A percentile compares a stretch with the other conserved stretches of the same genome.
These are phyloP conservation scores for Botrytis galanthina DNA, from an alignment of 2,329 filamentous ascomycete genomes.

Conservation along the genomic window DNA sequence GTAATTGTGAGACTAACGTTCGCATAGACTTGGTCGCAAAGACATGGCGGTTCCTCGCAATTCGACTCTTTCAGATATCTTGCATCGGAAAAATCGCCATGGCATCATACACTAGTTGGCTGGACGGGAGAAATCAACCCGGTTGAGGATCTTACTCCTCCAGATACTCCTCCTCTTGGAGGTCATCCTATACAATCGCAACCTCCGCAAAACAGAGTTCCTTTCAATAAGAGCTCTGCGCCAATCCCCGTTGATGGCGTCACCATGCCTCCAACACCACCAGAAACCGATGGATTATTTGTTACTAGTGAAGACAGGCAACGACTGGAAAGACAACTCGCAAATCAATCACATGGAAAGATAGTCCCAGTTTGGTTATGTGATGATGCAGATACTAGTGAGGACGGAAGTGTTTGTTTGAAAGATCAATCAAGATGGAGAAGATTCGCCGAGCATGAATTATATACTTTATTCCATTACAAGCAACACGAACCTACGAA, in stretches of 20 bases:
- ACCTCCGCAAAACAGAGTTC: slow-evolving; percentile 40
- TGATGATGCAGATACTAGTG: slow-evolving; percentile 66
- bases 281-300: slow-evolving; percentile 65
- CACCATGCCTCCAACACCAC: slow-evolving; percentile 54
- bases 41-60: slow-evolving; percentile 84
- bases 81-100: slow-evolving; percentile 76
- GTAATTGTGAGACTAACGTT: slow-evolving; percentile 26
- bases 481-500: slow-evolving; percentile 90
- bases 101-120: slow-evolving; percentile 89
- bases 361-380: slow-evolving; percentile 87
- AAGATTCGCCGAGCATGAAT: slow-evolving; percentile 83
- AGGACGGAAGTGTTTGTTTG: slow-evolving; percentile 64
- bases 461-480: slow-evolving; percentile 94
- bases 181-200: slow-evolving; percentile 42
- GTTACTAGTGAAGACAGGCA: slow-evolving; percentile 68
- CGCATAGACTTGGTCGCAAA: slow-evolving; percentile 66
- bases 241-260: slow-evolving; percentile 71
- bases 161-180: slow-evolving; percentile 49
- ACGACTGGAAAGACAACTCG: slow-evolving; percentile 71
- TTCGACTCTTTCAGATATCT: slow-evolving; percentile 90
- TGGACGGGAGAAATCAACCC: slow-evolving; percentile 87
- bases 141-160: slow-evolving; percentile 47
- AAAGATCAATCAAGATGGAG: slow-evolving; percentile 86
- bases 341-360: slow-evolving; percentile 69
- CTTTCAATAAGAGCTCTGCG: slow-evolving; percentile 72